Evolutionary conservation across 352 stramenopile genomes (phyloP), one percentile per base, ranked within the genome.

Genomic region (Globisporangium paddicum): DNA sequence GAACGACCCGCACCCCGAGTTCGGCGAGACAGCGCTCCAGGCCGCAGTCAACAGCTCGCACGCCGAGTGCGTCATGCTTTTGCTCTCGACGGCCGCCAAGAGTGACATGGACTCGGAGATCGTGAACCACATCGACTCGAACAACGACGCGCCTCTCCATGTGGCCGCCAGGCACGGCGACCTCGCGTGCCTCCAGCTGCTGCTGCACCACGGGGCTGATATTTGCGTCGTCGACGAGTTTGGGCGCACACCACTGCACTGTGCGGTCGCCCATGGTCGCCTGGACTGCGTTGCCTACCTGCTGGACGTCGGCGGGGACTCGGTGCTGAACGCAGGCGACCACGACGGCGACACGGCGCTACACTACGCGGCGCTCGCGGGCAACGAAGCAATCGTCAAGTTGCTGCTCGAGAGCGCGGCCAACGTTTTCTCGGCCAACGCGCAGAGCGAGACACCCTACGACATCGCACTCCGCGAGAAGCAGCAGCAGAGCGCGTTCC

Each of bases 51-150:
- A 87, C 14, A 59, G 66, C 34, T 73, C 68, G 5, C 71, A 93
- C 25, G 62, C 76, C 7, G 66, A 81, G 5, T 95, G 86, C 45
- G 58, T 93, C 13, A 56, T 65, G 11, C 62, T 90, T 10, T 61
- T 95, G 16, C 68, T 95, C 19, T 69, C 69, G 2, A 93, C 83
- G 0, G 86, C 86, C 7, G 86, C 86, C 21, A 89, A 88, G 25
- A 95, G 86, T 50, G 79, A 91, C 5, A 93, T 95, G 86, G 86
- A 93, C 57, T 75, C 82, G 9, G 83, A 91, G 58, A 93, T 95
- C 41, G 86, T 93, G 6, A 95, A 93, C 51, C 83, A 95, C 58
- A 90, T 93, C 46, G 81, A 93, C 56, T 77, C 80, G 8, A 79
- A 79, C 38, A 93, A 87, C 30, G 79, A 95, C 42, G 83, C 86